Conservation (phyloP, 352 stramenopile genomes). For the Phytophthora brassicae region DNA sequence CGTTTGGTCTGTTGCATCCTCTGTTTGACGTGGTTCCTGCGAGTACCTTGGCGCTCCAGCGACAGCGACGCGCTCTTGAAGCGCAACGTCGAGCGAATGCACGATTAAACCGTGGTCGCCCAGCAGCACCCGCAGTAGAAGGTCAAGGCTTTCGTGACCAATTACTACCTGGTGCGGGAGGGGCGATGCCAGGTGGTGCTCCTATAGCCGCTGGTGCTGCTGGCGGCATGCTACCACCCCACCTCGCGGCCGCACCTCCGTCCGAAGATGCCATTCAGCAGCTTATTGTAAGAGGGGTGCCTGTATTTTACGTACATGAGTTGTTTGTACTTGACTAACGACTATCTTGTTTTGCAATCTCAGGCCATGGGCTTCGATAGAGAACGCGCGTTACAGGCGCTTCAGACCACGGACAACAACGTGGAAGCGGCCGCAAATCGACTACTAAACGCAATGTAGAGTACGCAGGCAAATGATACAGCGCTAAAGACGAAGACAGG, state of each 20-base stretch:
- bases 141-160: constrained; percentile 84
- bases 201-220: constrained; percentile 8
- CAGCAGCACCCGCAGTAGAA: constrained; percentile 21
- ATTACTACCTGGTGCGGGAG: constrained; percentile 64
- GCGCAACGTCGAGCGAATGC: constrained; percentile 67
- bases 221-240: constrained; percentile 52
- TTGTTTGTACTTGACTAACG: constrained; percentile 6
- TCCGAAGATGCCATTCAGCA: constrained; percentile 80
- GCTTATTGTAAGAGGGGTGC: constrained; percentile 52
- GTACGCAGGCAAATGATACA: constrained; percentile 5
- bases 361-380: constrained; percentile 75
- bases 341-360: constrained; percentile 4
- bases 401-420: constrained; percentile 82
- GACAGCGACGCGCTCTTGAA: constrained; percentile 72
- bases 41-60: constrained; percentile 61
- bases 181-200: constrained; percentile 32
- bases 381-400: constrained; percentile 63
- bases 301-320: background rate
- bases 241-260: constrained; percentile 60
- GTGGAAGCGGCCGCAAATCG: constrained; percentile 87
- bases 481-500: constrained; percentile 12
- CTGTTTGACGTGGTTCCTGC: constrained; percentile 82
- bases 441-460: constrained; percentile 72
- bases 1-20: constrained; percentile 69
- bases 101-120: constrained; percentile 40